Conservation (phyloP, 768 basidiomycete genomes). For the Tricholoma hemisulphureum region DNA sequence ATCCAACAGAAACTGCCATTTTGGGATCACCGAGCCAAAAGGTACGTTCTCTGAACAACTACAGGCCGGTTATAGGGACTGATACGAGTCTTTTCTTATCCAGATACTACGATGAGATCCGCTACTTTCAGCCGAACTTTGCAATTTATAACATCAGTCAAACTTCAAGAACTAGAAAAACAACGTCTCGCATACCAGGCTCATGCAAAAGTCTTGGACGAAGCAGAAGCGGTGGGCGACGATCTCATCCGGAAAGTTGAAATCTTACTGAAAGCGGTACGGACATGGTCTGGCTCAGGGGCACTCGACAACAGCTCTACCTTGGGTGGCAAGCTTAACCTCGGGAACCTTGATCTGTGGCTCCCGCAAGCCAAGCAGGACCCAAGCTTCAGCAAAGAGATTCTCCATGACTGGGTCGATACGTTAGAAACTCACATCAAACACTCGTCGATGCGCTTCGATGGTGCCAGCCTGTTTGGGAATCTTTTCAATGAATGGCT, state of each 20-base stretch:
- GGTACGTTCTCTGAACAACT: too few relatives aligned
- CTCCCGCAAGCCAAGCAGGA: conserved; percentile 40
- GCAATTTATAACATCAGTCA: conserved; percentile 43
- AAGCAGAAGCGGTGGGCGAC: conserved; percentile 21
- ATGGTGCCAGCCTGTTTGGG: conserved; percentile 41
- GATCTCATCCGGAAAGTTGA: conserved; percentile 31
- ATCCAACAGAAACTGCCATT: neutral
- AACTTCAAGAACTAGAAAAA: conserved; percentile 43
- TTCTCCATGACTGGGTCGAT: conserved; percentile 37
- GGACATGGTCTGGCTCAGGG: conserved; percentile 37
- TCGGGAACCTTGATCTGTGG: conserved; percentile 36
- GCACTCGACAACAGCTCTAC: conserved; percentile 12
- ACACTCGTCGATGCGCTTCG: conserved; percentile 37
- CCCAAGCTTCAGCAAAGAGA: conserved; percentile 36
- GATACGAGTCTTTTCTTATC: neutral
- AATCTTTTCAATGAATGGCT: conserved; percentile 45
- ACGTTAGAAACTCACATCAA: conserved; percentile 39
- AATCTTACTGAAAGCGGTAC: conserved; percentile 32
- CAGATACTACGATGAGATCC: conserved; percentile 1
- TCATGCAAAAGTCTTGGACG: conserved; percentile 32
- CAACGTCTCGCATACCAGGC: conserved; percentile 35
- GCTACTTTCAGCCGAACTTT: conserved; percentile 37
- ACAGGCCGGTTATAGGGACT: neutral
- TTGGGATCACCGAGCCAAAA: neutral
- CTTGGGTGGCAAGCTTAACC: conserved; percentile 25